These are phyloP conservation scores for Acer negundo DNA, from an alignment of 345 rosid genomes.

Conservation along the genomic window DNA sequence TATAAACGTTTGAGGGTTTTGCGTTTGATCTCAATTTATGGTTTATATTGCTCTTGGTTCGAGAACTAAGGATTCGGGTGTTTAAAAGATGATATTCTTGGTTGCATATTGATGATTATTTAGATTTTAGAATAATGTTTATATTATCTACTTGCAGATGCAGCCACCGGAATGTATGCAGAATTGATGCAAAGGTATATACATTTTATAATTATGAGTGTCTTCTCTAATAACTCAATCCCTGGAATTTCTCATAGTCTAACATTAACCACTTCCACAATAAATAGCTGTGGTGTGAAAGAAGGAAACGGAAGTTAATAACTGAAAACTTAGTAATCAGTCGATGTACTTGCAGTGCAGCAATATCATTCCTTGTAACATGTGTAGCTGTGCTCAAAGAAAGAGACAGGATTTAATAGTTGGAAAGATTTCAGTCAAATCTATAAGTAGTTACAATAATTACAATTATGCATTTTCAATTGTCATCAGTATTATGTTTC, in stretches of 20 bases:
- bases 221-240: background rate
- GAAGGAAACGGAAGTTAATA: background rate
- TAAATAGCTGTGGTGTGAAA: background rate
- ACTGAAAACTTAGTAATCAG: background rate
- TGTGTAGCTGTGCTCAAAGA: background rate
- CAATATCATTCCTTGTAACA: background rate
- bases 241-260: slow-evolving; percentile 1
- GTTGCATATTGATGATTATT: background rate
- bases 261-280: background rate
- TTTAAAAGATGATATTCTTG: background rate
- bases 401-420: background rate
- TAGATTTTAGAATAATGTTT: slow-evolving; percentile 14
- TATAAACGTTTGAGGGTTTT: background rate
- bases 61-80: background rate
- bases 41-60: background rate
- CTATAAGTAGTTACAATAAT: background rate
- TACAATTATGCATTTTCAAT: background rate
- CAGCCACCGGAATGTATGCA: slow-evolving; percentile 88
- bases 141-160: slow-evolving; percentile 53
- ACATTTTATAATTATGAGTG: background rate
- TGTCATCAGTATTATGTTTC: background rate
- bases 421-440: background rate
- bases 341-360: background rate
- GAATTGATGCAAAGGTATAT: slow-evolving; percentile 74
- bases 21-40: background rate